Evolutionary conservation across 2,329 filamentous ascomycete genomes (phyloP).

Genomic region (Hypocreales sp.): DNA sequence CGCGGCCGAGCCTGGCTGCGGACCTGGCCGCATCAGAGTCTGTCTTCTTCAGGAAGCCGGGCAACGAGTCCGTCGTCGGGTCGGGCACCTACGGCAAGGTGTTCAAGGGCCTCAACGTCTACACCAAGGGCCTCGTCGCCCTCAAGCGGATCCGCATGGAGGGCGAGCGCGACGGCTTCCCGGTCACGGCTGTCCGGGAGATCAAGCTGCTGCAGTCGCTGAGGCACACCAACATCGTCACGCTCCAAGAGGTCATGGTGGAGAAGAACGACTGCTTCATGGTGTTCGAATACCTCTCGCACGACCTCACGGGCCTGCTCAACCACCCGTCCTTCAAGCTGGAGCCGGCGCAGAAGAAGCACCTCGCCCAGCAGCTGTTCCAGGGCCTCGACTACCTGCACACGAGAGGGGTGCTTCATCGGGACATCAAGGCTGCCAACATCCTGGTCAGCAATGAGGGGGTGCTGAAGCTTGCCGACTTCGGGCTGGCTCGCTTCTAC

Average conservation of each 20-base stretch:
- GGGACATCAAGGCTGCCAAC: constrained; percentile 97
- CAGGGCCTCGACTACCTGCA: constrained; percentile 90
- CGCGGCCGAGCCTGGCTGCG: constrained; percentile 51
- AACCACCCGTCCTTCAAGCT: constrained; percentile 89
- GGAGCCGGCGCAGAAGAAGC: constrained; percentile 75
- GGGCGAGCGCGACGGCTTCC: constrained; percentile 79
- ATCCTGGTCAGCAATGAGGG: constrained; percentile 87
- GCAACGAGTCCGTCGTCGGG: constrained; percentile 93
- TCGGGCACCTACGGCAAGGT: constrained; percentile 94
- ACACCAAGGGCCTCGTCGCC: constrained; percentile 69
- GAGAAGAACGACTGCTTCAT: constrained; percentile 98
- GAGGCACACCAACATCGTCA: constrained; percentile 68
- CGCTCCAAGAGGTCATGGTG: constrained; percentile 86
- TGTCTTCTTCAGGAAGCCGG: constrained; percentile 87
- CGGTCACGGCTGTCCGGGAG: constrained; percentile 79
- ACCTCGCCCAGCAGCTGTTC: constrained; percentile 84
- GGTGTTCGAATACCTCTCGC: constrained; percentile 97
- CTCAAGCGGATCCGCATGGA: constrained; percentile 91
- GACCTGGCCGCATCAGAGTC: constrained; percentile 71
- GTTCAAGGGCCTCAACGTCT: constrained; percentile 88
- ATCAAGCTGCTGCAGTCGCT: constrained; percentile 85
- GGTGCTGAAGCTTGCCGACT: constrained; percentile 84
- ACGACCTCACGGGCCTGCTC: constrained; percentile 85
- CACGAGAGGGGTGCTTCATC: constrained; percentile 80
- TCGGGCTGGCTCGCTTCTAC: constrained; percentile 91